These are phyloP conservation scores for Cyberlindnera euphorbiiphila DNA, from an alignment of 805 yeast genomes.

Conservation along the genomic window DNA sequence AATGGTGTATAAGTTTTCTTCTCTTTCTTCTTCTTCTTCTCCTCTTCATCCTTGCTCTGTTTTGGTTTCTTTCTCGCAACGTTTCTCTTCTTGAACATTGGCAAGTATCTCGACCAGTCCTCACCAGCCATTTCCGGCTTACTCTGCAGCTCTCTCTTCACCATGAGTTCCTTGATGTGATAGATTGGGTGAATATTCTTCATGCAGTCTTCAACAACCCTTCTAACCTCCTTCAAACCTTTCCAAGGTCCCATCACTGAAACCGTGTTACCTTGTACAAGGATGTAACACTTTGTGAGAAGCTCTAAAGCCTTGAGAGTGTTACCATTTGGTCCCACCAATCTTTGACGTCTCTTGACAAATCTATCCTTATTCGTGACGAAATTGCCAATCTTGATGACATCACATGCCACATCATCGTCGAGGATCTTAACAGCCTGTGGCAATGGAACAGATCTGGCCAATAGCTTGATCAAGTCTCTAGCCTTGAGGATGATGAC, in stretches of 20 bases:
- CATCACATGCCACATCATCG: slow-evolving; percentile 94
- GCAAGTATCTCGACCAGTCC: slow-evolving; percentile 95
- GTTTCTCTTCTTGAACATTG: slow-evolving; percentile 93
- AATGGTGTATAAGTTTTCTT: slow-evolving; percentile 90
- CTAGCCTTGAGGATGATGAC: slow-evolving; percentile 91
- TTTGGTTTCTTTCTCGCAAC: slow-evolving; percentile 90
- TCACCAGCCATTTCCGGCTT: slow-evolving; percentile 94
- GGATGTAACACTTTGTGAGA: slow-evolving; percentile 89
- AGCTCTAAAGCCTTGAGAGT: slow-evolving; percentile 93
- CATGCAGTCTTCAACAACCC: slow-evolving; percentile 98
- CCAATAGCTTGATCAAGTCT: slow-evolving; percentile 87
- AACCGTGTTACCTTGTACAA: slow-evolving; percentile 97
- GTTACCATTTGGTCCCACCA: slow-evolving; percentile 96
- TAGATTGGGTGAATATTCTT: slow-evolving; percentile 95
- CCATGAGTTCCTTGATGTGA: slow-evolving; percentile 96
- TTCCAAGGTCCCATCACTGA: slow-evolving; percentile 95
- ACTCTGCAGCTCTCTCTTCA: slow-evolving; percentile 89
- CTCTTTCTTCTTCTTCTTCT: slow-evolving; percentile 38
- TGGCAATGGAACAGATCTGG: slow-evolving; percentile 95
- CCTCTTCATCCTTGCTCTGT: slow-evolving; percentile 49
- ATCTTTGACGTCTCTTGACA: slow-evolving; percentile 90
- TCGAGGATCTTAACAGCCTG: slow-evolving; percentile 90
- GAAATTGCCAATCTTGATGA: slow-evolving; percentile 87
- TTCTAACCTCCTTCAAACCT: slow-evolving; percentile 86
- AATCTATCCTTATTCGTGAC: slow-evolving; percentile 91